Evolutionary conservation across 495 filamentous ascomycete genomes (phyloP), one percentile per base, ranked within the genome.

Genomic region (Podospora australis): DNA sequence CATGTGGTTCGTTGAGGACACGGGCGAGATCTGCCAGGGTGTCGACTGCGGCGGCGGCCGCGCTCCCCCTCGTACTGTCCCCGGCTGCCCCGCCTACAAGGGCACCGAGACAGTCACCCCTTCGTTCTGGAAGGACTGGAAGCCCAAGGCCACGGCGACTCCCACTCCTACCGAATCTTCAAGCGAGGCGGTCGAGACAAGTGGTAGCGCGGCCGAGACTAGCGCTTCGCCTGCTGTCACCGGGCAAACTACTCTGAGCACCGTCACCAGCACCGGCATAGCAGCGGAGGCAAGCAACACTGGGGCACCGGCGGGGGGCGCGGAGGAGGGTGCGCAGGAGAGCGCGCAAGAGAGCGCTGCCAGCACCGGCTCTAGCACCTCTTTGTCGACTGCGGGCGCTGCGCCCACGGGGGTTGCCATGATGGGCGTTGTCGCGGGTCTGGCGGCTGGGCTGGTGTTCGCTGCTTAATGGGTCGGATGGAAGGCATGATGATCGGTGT

Each of bases 1-100:
- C 35, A 39, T 60, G 29, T 76, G 64, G 63, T 78, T 71, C 56
- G 67, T 75, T 45, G 76, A 75, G 0, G 68, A 55, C 50, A 75
- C 61, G 17, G 74, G 77, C 61, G 75, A 81, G 54, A 66, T 82
- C 61, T 80, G 79, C 70, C 60, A 67, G 10, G 52, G 71, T 45
- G 66, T 78, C 49, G 79, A 81, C 70, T 83, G 80, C 59, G 80
- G 80, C 29, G 80, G 80, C 48, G 80, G 79, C 29, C 67, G 70
- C 41, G 79, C 78, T 4, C 79, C 80, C 1, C 73, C 77, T 7
- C 82, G 80, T 65, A 74, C 71, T 24, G 70, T 76, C 19, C 78
- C 78, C 1, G 79, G 78, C 6, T 84, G 80, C 58, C 65, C 71
- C 0, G 52, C 49, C 11, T 85, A 85, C 62, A 59, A 56, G 2